Base-by-base conservation (phyloP, 768 basidiomycete species). In the Clathrus columnatus region DNA sequence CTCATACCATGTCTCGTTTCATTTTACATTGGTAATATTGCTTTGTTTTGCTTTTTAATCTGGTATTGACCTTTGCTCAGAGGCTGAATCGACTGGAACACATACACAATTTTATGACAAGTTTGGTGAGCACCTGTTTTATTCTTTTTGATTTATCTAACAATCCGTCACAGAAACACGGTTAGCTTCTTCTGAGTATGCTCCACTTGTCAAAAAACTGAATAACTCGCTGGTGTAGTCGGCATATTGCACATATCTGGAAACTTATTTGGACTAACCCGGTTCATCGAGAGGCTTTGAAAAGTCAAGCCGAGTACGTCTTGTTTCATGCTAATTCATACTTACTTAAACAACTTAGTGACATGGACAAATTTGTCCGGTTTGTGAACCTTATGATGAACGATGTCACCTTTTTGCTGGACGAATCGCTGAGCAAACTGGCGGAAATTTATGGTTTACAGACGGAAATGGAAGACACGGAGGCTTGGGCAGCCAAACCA, bases 21-120 rank as follows among this genome's bases (percentile, higher is more conserved):
- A 59, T 96, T 95, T 72, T 99, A 96, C 68, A 91, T 94, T 54
- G 93, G 93, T 91, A 61, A 53, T 48, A 29, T 24, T 21, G 36
- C 21, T 11, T 23, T 18, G 18, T 32, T 26, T 21, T 2, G 7
- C 23, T 23, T 20, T 57, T 29, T 56, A 23, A 48, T 57, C 44
- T 62, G 26, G 45, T 47, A 50, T 30, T 27, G 54, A 50, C 11
- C 55, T 61, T 23, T 5, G 20, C 30, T 50, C 66, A 95, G 95
- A 98, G 79, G 93, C 97, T 45, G 96, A 99, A 68, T 86, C 87
- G 62, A 99, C 96, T 0, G 96, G 96, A 27, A 91, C 93, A 20
- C 95, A 93, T 65, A 95, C 93, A 0, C 95, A 98, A 65, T 98
- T 99, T 72, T 98, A 96, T 70, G 95, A 96, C 68, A 94, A 96